Conservation (phyloP, 2,329 filamentous ascomycete genomes). For the Cladosporium sp. region DNA sequence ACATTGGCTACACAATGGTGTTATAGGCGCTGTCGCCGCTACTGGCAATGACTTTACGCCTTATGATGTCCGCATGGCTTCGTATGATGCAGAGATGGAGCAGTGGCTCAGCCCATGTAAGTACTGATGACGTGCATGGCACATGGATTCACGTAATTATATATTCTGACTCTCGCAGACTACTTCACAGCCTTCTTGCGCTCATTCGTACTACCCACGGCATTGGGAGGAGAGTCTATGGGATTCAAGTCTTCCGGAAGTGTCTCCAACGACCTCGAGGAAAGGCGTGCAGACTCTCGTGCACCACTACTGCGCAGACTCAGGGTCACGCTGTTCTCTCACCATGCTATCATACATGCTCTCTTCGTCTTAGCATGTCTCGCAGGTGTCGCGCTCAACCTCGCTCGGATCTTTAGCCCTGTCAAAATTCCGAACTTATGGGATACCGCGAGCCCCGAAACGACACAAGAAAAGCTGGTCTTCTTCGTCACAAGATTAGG, state of each 20-base stretch:
- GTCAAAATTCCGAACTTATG: constrained; percentile 44
- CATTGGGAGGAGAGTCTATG: constrained; percentile 50
- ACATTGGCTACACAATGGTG: constrained; percentile 15
- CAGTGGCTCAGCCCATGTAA: constrained; percentile 14
- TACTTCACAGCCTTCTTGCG: constrained; percentile 12
- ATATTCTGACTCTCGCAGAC: not conserved
- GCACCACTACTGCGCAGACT: constrained; percentile 50
- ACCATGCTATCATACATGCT: constrained; percentile 49
- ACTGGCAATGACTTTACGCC: constrained; percentile 30
- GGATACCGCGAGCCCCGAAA: constrained; percentile 32
- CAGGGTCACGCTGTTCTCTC: constrained; percentile 45
- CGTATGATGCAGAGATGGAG: constrained; percentile 52
- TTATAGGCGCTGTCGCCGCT: constrained; percentile 11
- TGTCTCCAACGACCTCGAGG: constrained; percentile 52
- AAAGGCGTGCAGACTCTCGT: constrained; percentile 46
- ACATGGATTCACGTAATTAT: too few relatives aligned
- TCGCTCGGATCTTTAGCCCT: constrained; percentile 48
- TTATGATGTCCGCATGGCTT: constrained; percentile 60
- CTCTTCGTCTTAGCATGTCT: constrained; percentile 49
- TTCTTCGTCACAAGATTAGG: constrained; percentile 57
- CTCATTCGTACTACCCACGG: constrained; percentile 19
- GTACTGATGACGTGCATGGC: not conserved
- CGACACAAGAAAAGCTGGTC: constrained; percentile 36
- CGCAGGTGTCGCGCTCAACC: constrained; percentile 34
- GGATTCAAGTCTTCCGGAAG: constrained; percentile 61